Evolutionary conservation across 345 rosid genomes (phyloP), one percentile per base, ranked within the genome.

Genomic region (Arabidopsis thaliana): DNA sequence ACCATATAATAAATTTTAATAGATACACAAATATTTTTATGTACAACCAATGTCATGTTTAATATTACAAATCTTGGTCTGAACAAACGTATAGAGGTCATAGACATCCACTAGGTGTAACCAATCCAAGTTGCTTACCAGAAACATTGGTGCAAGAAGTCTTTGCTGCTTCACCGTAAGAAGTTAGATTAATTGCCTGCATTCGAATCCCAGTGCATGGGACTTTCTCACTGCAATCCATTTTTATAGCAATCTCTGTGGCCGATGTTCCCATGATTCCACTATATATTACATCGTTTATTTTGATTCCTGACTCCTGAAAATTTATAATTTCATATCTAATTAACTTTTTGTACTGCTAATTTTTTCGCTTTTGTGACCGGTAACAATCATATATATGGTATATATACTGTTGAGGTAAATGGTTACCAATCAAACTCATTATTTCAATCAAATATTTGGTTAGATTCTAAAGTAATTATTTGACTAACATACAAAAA

Each of bases 181-280:
- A 77, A 55, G 74, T 78, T 34, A 72, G 34, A 66, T 78, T 78
- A 25, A 78, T 67, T 14, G 69, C 57, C 4, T 78, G 74, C 78
- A 66, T 58, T 72, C 78, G 63, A 50, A 78, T 66, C 48, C 45
- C 5, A 33, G 63, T 72, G 73, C 81, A 78, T 58, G 81, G 81
- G 22, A 66, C 44, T 72, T 24, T 33, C 62, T 65, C 41, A 57
- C 78, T 72, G 23, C 81, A 78, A 42, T 78, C 81, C 77, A 78
- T 65, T 22, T 78, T 78, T 50, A 78, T 78, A 14, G 78, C 81
- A 72, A 78, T 10, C 22, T 65, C 59, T 59, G 78, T 72, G 7
- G 78, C 77, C 28, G 81, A 78, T 59, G 78, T 72, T 65, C 78
- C 81, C 57, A 59, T 59, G 30, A 78, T 65, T 72, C 81, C 74